Base-by-base conservation (phyloP, 805 yeast species). In the Starmerella asiatica region DNA sequence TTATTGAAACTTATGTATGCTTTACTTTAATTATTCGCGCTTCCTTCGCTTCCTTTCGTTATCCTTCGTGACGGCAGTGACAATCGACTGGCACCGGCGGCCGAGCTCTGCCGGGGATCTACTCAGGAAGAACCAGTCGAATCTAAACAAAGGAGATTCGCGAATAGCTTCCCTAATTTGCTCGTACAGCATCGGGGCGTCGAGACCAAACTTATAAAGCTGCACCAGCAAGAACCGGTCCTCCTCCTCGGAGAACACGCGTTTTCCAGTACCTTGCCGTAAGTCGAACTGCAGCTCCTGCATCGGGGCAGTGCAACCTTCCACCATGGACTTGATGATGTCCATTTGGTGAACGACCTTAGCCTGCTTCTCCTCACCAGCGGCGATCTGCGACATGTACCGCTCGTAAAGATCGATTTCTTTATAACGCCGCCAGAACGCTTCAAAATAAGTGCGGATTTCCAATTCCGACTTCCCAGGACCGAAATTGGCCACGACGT, bases 391-490 rank as follows among this genome's bases (percentile, higher is more conserved):
- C 16, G 70, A 65, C 39, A 86, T 61, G 58, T 79, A 83, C 47
- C 82, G 71, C 49, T 91, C 98, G 59, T 77, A 79, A 9, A 94
- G 94, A 26, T 88, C 97, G 46, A 91, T 78, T 49, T 77, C 81
- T 36, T 71, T 67, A 53, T 75, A 78, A 38, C 79, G 70, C 20
- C 68, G 53, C 98, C 97, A 91, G 58, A 91, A 91, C 8, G 70
- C 79, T 38, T 68, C 67, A 11, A 86, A 76, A 56, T 88, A 91
- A 28, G 72, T 77, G 43, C 74, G 60, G 11, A 88, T 81, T 45
- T 91, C 95, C 9, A 81, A 93, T 21, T 64, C 57, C 0, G 85
- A 69, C 59, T 91, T 91, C 38, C 77, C 85, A 20, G 80, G 86
- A 7, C 50, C 47, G 55, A 86, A 73, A 55, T 86, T 95, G 11